Percentiles rank a stretch among this genome's conserved stretches.
Evolutionary conservation across 805 yeast genomes (phyloP).

Genomic region (Blastobotrys chiropterorum): DNA sequence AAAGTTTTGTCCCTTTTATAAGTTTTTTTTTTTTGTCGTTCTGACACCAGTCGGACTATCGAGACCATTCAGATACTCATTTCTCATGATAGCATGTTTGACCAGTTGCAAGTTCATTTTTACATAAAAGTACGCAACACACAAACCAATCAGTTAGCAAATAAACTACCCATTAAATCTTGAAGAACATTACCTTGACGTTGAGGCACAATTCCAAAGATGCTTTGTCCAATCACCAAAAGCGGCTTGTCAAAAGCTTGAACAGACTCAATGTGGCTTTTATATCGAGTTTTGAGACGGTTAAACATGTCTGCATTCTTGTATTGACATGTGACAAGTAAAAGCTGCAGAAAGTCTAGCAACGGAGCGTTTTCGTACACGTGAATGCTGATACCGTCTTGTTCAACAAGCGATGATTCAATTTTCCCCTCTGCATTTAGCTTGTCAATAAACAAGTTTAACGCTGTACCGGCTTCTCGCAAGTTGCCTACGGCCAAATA

Average conservation of each 20-base stretch:
- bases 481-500: slow-evolving; percentile 64
- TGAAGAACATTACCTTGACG: slow-evolving; percentile 53
- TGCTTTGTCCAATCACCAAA: slow-evolving; percentile 52
- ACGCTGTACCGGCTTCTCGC: slow-evolving; percentile 46
- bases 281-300: slow-evolving; percentile 48
- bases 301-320: slow-evolving; percentile 47
- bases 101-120: background rate
- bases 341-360: slow-evolving; percentile 63
- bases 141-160: slow-evolving; percentile 35
- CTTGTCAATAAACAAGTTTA: slow-evolving; percentile 32
- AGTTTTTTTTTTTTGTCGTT: background rate
- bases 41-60: too few relatives aligned
- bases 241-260: slow-evolving; percentile 41
- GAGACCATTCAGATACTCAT: too few relatives aligned
- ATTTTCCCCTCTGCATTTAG: slow-evolving; percentile 22
- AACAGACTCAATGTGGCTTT: slow-evolving; percentile 26
- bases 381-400: slow-evolving; percentile 31
- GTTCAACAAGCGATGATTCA: slow-evolving; percentile 15
- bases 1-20: too few relatives aligned
- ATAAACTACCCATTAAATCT: slow-evolving; percentile 69
- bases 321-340: slow-evolving; percentile 53
- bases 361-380: slow-evolving; percentile 41
- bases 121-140: background rate
- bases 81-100: too few relatives aligned
- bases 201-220: slow-evolving; percentile 52